Evolutionary conservation across 2,329 filamentous ascomycete species (phyloP).

Genomic region (Cladosporium sp.): DNA sequence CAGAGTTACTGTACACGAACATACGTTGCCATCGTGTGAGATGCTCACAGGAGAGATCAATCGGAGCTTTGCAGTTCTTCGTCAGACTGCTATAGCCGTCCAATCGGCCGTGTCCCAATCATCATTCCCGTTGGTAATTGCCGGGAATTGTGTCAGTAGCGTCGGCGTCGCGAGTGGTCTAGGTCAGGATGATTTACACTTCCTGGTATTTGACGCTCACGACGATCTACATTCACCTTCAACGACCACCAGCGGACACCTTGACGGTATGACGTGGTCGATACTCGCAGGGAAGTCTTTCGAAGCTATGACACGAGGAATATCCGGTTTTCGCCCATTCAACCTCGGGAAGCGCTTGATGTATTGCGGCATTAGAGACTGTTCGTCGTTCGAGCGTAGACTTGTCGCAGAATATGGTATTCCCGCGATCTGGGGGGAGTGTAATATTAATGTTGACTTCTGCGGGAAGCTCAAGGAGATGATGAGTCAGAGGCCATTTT

Average conservation of each 20-base stretch:
- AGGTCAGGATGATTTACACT: background rate
- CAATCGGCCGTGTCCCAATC: background rate
- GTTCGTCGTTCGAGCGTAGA: background rate
- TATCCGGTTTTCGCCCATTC: background rate
- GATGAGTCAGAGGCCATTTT: background rate
- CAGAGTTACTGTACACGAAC: background rate
- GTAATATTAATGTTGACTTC: background rate
- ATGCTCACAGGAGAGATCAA: slow-evolving; percentile 1
- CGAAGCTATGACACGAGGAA: background rate
- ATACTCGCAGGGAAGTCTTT: slow-evolving; percentile 2
- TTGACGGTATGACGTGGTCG: background rate
- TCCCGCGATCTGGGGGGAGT: background rate
- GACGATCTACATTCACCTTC: slow-evolving; percentile 5
- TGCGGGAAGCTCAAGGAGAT: background rate
- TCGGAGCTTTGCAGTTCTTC: slow-evolving; percentile 7
- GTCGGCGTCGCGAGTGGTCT: background rate
- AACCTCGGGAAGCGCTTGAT: background rate
- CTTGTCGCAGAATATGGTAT: background rate
- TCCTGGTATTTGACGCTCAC: slow-evolving; percentile 7
- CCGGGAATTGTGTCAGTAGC: slow-evolving; percentile 1
- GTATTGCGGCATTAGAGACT: background rate
- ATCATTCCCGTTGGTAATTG: slow-evolving; percentile 5
- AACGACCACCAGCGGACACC: slow-evolving; percentile 5
- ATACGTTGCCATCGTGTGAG: background rate
- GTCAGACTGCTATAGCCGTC: background rate